A percentile compares a stretch with the other conserved stretches of the same genome.
phyloP scores from a whole-genome alignment of 176 grass and related monocot species.

The Microstegium vimineum region DNA sequence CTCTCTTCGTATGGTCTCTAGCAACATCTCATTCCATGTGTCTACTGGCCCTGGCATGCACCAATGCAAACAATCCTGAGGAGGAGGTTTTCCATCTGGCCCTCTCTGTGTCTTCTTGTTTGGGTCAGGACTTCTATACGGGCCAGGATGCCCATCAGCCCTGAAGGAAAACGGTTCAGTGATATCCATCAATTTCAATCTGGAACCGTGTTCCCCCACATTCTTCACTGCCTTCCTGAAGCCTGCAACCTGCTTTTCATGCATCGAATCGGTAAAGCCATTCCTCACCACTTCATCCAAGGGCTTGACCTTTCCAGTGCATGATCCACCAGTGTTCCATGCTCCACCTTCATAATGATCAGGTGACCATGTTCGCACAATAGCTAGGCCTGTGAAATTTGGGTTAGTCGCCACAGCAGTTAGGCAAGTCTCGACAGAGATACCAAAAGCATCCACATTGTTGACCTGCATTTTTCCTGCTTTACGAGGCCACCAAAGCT shows the following conservation, averaged over 20 bases:
- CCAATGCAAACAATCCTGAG: constrained; percentile 95
- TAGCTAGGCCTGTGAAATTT: constrained; percentile 76
- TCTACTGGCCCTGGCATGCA: constrained; percentile 97
- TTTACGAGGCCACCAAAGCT: constrained; percentile 78
- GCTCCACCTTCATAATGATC: constrained; percentile 93
- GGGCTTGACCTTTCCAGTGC: constrained; percentile 74
- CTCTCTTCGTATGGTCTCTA: constrained; percentile 73
- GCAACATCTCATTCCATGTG: constrained; percentile 88
- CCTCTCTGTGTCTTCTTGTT: constrained; percentile 92
- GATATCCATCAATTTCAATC: constrained; percentile 86
- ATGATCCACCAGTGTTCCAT: constrained; percentile 92
- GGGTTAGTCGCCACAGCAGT: constrained; percentile 61
- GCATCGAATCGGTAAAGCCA: constrained; percentile 75
- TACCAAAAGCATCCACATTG: constrained; percentile 71
- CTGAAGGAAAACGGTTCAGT: constrained; percentile 75
- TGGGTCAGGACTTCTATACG: constrained; percentile 76
- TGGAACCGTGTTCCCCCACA: constrained; percentile 35
- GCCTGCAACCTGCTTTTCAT: constrained; percentile 58
- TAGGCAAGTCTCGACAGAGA: constrained; percentile 76
- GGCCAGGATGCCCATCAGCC: constrained; percentile 85
- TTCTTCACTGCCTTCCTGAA: constrained; percentile 65
- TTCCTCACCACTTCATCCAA: constrained; percentile 53
- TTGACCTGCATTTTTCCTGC: constrained; percentile 74
- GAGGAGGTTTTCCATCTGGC: constrained; percentile 78
- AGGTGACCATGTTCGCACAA: constrained; percentile 79